Evolutionary conservation across 108 stramenopile genomes (phyloP).

Genomic region (Pelagomonas calceolata): DNA sequence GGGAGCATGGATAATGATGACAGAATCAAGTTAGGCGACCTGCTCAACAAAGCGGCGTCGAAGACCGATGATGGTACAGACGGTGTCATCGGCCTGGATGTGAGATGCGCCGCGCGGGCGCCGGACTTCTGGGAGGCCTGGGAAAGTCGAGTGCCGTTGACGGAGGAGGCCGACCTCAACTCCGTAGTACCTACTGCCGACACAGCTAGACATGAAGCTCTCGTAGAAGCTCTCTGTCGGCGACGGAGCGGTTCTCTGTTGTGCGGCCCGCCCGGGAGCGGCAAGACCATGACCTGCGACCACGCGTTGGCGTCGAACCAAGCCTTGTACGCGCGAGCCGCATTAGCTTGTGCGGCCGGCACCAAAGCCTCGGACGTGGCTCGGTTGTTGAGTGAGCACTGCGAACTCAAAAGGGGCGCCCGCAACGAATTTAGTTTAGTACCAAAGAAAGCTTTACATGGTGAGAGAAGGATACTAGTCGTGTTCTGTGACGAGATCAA

Average conservation of each 20-base stretch:
- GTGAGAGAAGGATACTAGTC: slow-evolving; percentile 74
- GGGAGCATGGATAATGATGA: background rate
- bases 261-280: slow-evolving; percentile 94
- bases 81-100: background rate
- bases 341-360: slow-evolving; percentile 84
- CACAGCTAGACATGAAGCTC: slow-evolving; percentile 61
- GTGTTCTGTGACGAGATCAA: slow-evolving; percentile 99
- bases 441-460: slow-evolving; percentile 16
- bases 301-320: background rate
- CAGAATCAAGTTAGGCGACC: background rate
- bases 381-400: slow-evolving; percentile 86
- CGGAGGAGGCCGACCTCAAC: background rate
- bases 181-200: slow-evolving; percentile 88
- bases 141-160: background rate
- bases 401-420: slow-evolving; percentile 64
- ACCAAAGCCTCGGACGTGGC: slow-evolving; percentile 90
- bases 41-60: background rate
- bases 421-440: slow-evolving; percentile 26
- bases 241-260: too few relatives aligned
- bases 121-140: background rate
- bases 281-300: slow-evolving; percentile 85
- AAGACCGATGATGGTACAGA: background rate
- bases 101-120: background rate
- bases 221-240: background rate
- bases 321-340: slow-evolving; percentile 54